These are phyloP conservation scores for Carex sylvatica DNA, from an alignment of 202 grass and related monocot species.

Conservation along the genomic window DNA sequence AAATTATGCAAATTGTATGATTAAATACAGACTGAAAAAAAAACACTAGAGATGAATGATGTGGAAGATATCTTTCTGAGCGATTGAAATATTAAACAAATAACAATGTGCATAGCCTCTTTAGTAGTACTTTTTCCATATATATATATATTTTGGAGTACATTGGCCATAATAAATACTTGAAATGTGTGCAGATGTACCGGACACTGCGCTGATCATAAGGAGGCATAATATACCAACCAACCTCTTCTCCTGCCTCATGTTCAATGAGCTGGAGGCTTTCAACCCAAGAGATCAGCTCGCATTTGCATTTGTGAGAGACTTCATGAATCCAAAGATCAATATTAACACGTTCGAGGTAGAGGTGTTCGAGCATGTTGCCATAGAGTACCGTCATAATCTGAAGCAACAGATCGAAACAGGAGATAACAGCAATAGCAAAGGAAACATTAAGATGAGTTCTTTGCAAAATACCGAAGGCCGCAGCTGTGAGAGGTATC, in stretches of 20 bases:
- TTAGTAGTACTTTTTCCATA: neutral
- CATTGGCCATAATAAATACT: neutral
- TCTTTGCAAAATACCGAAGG: conserved; percentile 44
- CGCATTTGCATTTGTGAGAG: conserved; percentile 71
- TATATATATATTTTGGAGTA: too few relatives aligned
- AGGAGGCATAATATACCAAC: conserved; percentile 56
- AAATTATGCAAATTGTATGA: neutral
- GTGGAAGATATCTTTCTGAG: neutral
- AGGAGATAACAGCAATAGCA: conserved; percentile 12
- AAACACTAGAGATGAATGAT: neutral
- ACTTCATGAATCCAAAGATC: conserved; percentile 65
- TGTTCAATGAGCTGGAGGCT: conserved; percentile 91
- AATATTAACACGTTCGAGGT: conserved; percentile 79
- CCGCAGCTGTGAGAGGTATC: conserved; percentile 61
- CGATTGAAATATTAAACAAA: neutral
- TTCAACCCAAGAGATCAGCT: conserved; percentile 89
- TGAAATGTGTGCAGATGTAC: conserved; percentile 55
- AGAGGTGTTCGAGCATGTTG: conserved; percentile 81
- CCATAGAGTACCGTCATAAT: conserved; percentile 85
- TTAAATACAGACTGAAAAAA: neutral
- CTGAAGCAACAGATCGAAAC: conserved; percentile 33
- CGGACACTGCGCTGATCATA: conserved; percentile 85
- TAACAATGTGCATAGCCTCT: neutral
- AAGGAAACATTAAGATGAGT: conserved; percentile 31
- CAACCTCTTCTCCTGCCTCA: conserved; percentile 82